Evolutionary conservation across 768 basidiomycete genomes (phyloP).

Genomic region (Lentinula edodes): DNA sequence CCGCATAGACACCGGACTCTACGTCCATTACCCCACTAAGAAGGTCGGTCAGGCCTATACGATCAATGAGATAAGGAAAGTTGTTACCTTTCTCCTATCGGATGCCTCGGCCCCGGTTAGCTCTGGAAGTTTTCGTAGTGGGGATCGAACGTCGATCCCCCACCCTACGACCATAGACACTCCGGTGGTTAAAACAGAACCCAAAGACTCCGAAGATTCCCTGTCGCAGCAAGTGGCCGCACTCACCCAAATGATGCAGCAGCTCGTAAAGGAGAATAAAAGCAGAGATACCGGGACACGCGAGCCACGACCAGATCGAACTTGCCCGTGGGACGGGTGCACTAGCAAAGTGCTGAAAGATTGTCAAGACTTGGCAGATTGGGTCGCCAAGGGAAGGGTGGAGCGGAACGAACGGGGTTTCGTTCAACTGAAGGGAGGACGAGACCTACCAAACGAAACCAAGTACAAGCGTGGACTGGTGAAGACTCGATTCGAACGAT

Average conservation of each 20-base stretch:
- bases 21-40: no score
- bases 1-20: neutral
- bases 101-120: neutral
- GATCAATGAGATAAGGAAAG: neutral
- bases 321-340: neutral
- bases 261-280: neutral
- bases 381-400: neutral
- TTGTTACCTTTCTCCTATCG: neutral
- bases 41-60: neutral
- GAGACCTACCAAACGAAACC: neutral
- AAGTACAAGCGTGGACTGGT: neutral
- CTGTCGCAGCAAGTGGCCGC: neutral
- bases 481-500: neutral
- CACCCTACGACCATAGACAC: accelerated
- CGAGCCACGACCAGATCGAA: neutral
- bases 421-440: neutral
- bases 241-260: neutral
- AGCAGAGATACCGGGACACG: neutral
- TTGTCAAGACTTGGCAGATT: neutral
- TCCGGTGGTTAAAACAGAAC: neutral
- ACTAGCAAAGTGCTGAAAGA: neutral
- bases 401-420: neutral
- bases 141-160: neutral
- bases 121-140: neutral
- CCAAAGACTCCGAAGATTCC: neutral